These are phyloP conservation scores for Malassezia dermatis DNA, from an alignment of 1,284 basidiomycete genomes.

Conservation along the genomic window DNA sequence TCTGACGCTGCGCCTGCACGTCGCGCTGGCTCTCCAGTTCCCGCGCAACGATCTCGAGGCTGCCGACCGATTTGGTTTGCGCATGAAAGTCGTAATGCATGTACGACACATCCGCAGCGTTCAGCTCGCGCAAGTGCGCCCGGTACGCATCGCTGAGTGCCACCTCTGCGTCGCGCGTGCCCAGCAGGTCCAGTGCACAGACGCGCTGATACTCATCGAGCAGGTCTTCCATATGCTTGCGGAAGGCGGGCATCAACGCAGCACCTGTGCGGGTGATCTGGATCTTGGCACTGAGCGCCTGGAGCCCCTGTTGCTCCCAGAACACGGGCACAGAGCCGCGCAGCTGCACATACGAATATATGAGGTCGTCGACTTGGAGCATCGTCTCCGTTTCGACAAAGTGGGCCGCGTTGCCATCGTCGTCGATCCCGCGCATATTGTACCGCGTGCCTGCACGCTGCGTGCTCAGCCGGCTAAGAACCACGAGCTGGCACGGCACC, in stretches of 20 bases:
- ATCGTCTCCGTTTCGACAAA: slow-evolving; percentile 95
- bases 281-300: slow-evolving; percentile 34
- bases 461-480: slow-evolving; percentile 74
- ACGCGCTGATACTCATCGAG: slow-evolving; percentile 35
- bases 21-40: slow-evolving; percentile 58
- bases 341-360: slow-evolving; percentile 81
- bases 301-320: slow-evolving; percentile 93
- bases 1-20: slow-evolving; percentile 56
- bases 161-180: slow-evolving; percentile 66
- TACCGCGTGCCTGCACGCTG: slow-evolving; percentile 93
- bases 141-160: slow-evolving; percentile 68
- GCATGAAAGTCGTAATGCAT: slow-evolving; percentile 84
- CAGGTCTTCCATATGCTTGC: slow-evolving; percentile 78
- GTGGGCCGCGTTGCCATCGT: slow-evolving; percentile 92
- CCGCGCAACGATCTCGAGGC: slow-evolving; percentile 72
- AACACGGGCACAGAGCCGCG: slow-evolving; percentile 75
- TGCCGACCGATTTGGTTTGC: slow-evolving; percentile 61
- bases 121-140: slow-evolving; percentile 8
- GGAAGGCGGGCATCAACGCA: slow-evolving; percentile 89
- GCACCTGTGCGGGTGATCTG: slow-evolving; percentile 62
- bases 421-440: slow-evolving; percentile 92
- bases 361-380: slow-evolving; percentile 69
- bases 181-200: slow-evolving; percentile 42
- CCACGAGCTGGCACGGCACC: slow-evolving; percentile 57
- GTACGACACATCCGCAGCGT: slow-evolving; percentile 11